Evolutionary conservation across 2,329 filamentous ascomycete genomes (phyloP).

Genomic region (Ophiostoma perfectum): DNA sequence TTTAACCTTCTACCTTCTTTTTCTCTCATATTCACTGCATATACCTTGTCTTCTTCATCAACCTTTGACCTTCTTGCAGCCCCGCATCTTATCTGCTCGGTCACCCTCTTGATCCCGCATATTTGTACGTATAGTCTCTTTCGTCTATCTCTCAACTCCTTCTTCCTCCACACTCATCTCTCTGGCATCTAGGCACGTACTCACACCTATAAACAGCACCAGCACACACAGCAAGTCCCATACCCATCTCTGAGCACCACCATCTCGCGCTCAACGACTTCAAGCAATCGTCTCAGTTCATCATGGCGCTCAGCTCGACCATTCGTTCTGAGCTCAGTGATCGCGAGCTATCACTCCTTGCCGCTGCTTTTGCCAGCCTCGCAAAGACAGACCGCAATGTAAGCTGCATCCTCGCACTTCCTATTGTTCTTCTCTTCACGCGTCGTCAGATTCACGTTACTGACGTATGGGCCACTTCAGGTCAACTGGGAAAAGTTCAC

Average conservation of each 20-base stretch:
- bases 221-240: neutral
- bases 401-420: neutral
- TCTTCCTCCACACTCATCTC: neutral
- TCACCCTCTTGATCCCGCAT: neutral
- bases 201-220: neutral
- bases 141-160: neutral
- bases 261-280: neutral
- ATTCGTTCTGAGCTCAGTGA: slow-evolving; percentile 20
- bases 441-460: neutral
- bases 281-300: neutral
- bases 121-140: neutral
- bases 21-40: too few species aligned
- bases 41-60: too few species aligned
- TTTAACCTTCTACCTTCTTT: too few species aligned
- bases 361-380: slow-evolving; percentile 21
- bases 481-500: slow-evolving; percentile 26
- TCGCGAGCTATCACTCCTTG: slow-evolving; percentile 23
- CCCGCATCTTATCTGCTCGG: neutral
- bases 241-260: neutral
- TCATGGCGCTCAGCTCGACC: neutral
- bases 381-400: slow-evolving; percentile 14
- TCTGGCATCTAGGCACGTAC: too few species aligned
- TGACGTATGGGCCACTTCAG: neutral
- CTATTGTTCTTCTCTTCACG: too few species aligned
- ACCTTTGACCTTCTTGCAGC: too few species aligned